phyloP scores from a whole-genome alignment of 148 eudicot genomes.

The Diospyros lotus region DNA sequence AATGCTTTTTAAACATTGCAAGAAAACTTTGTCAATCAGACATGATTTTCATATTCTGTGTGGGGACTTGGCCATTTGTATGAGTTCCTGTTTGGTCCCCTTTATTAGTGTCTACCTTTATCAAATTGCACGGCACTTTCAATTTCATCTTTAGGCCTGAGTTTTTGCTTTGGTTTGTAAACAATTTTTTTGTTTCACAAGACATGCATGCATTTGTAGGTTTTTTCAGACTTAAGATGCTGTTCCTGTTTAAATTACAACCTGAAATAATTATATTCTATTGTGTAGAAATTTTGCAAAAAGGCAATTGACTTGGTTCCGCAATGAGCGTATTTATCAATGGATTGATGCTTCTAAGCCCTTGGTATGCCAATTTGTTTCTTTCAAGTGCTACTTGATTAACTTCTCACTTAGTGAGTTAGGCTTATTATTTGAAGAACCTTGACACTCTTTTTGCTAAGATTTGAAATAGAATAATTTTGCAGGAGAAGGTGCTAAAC shows the following conservation, averaged over 20 bases:
- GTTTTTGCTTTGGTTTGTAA: neutral
- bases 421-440: no score
- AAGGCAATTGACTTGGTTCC: conserved; percentile 91
- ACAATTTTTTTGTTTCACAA: neutral
- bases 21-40: neutral
- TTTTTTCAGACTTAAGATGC: neutral
- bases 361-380: conserved; percentile 49
- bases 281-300: conserved; percentile 85
- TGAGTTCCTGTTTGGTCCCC: neutral
- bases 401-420: neutral
- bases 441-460: conserved; percentile 6
- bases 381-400: neutral
- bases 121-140: neutral
- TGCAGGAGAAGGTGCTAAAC: conserved; percentile 68
- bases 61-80: neutral
- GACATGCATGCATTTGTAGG: neutral
- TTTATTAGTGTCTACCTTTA: neutral
- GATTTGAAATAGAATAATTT: conserved; percentile 3
- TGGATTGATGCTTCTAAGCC: conserved; percentile 97
- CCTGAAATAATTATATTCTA: conserved; percentile 10
- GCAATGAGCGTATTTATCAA: conserved; percentile 81
- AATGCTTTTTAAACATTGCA: neutral
- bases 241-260: neutral
- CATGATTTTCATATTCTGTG: neutral
- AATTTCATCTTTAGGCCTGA: neutral